Percentiles rank a stretch among this genome's conserved stretches.
Evolutionary conservation across 768 basidiomycete genomes (phyloP).

Genomic region (Lyophyllum semitale): DNA sequence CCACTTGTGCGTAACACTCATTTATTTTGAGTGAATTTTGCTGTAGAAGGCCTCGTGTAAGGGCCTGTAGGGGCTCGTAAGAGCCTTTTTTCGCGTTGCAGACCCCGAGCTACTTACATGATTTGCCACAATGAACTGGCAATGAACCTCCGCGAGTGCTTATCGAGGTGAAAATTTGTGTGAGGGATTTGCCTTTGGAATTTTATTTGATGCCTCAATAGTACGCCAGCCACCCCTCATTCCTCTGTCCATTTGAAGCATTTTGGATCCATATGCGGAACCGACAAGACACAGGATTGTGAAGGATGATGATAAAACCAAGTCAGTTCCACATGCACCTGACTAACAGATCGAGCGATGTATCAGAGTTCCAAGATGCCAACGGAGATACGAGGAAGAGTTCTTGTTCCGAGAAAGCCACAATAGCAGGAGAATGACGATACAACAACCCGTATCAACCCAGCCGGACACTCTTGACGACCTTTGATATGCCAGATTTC

Average conservation of each 20-base stretch:
- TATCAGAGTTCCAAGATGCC: not conserved
- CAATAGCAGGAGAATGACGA: not conserved
- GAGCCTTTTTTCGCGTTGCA: no score
- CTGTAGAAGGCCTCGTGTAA: not conserved
- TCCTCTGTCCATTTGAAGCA: not conserved
- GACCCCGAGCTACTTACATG: no score
- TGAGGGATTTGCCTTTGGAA: no score
- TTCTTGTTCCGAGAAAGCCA: not conserved
- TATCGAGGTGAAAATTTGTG: no score
- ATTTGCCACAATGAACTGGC: no score
- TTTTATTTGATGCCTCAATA: no score
- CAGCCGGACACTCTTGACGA: conserved; percentile 83
- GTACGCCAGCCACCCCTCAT: not conserved
- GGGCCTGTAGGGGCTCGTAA: no score
- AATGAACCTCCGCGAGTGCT: no score
- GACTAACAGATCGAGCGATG: not conserved
- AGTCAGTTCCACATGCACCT: no score
- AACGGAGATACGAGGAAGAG: not conserved
- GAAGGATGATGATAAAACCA: no score
- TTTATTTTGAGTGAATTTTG: not conserved
- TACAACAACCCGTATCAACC: conserved; percentile 30
- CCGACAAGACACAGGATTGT: not conserved
- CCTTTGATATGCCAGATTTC: conserved; percentile 88
- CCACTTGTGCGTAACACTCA: not conserved
- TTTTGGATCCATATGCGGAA: not conserved